Evolutionary conservation across 495 filamentous ascomycete genomes (phyloP), one percentile per base, ranked within the genome.

Genomic region (Choiromyces venosus): DNA sequence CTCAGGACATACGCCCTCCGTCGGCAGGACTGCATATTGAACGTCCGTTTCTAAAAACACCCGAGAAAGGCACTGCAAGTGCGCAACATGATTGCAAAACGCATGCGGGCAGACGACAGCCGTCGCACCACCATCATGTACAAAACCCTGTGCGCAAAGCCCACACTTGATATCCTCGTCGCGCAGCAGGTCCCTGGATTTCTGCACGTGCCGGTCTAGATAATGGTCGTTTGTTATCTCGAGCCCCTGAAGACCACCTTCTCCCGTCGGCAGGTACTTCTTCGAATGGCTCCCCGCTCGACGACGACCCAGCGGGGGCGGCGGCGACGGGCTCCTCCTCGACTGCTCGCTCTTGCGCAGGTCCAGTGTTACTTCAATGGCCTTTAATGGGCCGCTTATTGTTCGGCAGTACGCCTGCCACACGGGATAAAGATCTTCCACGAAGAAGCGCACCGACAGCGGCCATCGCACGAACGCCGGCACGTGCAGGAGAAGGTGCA

Each of bases 401-500:
- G 85, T 84, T 4, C 86, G 82, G 71, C 84, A 87, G 85, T 88
- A 90, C 46, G 82, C 82, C 46, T 86, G 80, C 95, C 95, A 99
- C 0, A 84, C 82, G 38, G 83, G 78, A 75, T 90, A 85, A 1
- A 91, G 90, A 71, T 96, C 91, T 1, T 85, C 82, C 12, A 83
- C 85, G 78, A 97, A 96, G 81, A 97, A 97, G 12, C 91, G 88
- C 25, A 97, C 78, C 21, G 87, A 86, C 39, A 99, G 84, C n/a
- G 93, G 93, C 93, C 92, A 96, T 37, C 86, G 83, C 12, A 83
- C 81, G 80, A 99, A 97, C 76, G 90, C 92, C 4, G 87, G 86
- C 9, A 92, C 91, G 1, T 91, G 86, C 9, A 97, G 85, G 0
- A 99, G 85, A 0, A 92, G 85, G 80, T 96, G 91, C 25, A 99